Percentiles rank a stretch among this genome's conserved stretches.
Conservation (phyloP, 148 eudicot genomes). For the Euryodendron excelsum region DNA sequence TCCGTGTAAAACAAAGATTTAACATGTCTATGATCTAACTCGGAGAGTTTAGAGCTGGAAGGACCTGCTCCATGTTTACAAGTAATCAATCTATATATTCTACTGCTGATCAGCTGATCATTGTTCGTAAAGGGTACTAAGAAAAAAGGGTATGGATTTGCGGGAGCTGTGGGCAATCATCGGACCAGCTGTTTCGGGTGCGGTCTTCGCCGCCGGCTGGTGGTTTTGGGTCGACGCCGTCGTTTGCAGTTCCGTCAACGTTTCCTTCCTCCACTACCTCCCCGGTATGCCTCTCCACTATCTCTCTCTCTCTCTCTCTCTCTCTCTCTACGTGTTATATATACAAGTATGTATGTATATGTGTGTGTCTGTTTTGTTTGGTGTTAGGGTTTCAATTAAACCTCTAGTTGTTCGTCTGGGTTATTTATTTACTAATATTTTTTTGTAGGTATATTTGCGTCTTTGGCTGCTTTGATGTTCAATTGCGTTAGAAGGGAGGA, state of each 20-base stretch:
- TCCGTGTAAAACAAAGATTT: too few species aligned
- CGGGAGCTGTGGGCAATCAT: constrained; percentile 75
- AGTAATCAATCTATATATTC: too few species aligned
- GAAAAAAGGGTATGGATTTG: too few species aligned
- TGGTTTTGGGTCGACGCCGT: constrained; percentile 99
- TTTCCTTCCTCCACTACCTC: constrained; percentile 86
- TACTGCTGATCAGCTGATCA: too few species aligned
- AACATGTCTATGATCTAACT: too few species aligned
- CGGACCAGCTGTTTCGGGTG: constrained; percentile 90
- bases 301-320: constrained; percentile 18
- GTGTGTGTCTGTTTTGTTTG: not conserved
- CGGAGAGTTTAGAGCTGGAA: too few species aligned
- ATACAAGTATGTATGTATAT: not conserved
- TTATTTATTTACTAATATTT: too few species aligned
- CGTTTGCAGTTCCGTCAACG: constrained; percentile 71
- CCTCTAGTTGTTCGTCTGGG: not conserved
- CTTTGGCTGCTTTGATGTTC: constrained; percentile 94
- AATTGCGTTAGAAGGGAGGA: constrained; percentile 93
- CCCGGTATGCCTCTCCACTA: constrained; percentile 50
- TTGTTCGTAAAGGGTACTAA: too few species aligned
- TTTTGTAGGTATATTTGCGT: constrained; percentile 81
- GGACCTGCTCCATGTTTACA: too few species aligned
- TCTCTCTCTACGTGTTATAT: too few species aligned
- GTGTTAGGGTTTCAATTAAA: constrained; percentile 9
- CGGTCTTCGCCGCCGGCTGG: constrained; percentile 94